Base-by-base conservation (phyloP, 2,329 filamentous ascomycete species). In the Blastomyces gilchristii region DNA sequence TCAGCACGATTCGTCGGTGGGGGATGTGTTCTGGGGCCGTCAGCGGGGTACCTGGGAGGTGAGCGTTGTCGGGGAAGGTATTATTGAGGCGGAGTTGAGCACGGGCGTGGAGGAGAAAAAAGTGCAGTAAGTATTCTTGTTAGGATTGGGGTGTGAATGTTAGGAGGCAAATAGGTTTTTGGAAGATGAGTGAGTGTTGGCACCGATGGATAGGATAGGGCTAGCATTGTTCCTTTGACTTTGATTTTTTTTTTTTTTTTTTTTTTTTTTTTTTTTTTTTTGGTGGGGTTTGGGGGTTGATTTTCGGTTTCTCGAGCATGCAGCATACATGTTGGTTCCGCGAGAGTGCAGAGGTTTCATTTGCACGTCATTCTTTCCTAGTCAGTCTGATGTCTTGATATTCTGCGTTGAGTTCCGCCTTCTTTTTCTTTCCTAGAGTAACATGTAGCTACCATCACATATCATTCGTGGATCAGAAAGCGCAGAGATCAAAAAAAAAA, bases 41-140 rank as follows among this genome's bases (percentile, higher is more conserved):
- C 78, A 80, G 70, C 75, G 71, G 39, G 75, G 73, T n/a, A 79
- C 77, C 77, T 69, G 67, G 41, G 77, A 80, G 68, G 73, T 73
- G 41, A 73, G 73, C 2, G 67, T 74, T 63, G 72, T 79, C 5
- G 78, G 76, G 0, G 65, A 73, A 16, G 70, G 72, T 1, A 75
- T 80, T 58, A 78, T 80, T 57, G 71, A 76, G 58, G 69, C 72
- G 6, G 69, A 72, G 62, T 12, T 63, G 25, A 56, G 61, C 3
- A 62, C 47, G n/a, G 53, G 53, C 47, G 22, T 63, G 8, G 69
- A 66, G 34, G 63, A 62, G 22, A 77, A 77, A 69, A 77, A 78
- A 68, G 62, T 72, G 64, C 71, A 75, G 64, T 76, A 66, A 37
- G 56, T 49, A 52, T 22, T 22, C 7, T 2, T 16, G 11, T 28